Conservation (phyloP, 106 monocot species). For the Agapanthus africanus region DNA sequence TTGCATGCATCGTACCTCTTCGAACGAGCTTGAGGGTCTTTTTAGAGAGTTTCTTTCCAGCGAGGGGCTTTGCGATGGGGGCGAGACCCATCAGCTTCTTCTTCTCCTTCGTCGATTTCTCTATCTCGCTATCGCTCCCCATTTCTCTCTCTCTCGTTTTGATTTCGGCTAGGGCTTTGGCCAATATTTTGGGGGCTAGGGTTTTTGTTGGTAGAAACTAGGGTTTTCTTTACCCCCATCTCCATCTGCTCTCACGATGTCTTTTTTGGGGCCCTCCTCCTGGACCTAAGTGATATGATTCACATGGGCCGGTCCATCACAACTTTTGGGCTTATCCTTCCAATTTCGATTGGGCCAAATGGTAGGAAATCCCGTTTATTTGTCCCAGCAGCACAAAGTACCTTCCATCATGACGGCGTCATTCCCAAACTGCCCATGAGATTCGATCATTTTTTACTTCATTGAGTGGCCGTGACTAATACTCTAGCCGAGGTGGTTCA, state of each 20-base stretch:
- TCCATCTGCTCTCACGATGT: no score
- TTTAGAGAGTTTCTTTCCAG: conserved; percentile 25
- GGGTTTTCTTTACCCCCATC: no score
- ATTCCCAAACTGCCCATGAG: no score
- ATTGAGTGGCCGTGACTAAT: no score
- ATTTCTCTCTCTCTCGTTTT: conserved; percentile 6
- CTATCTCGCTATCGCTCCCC: conserved; percentile 63
- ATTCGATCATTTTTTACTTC: no score
- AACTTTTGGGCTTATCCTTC: no score
- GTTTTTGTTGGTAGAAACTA: neutral
- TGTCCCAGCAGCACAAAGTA: no score
- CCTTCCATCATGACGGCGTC: no score
- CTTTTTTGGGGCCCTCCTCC: no score
- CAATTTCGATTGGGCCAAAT: neutral
- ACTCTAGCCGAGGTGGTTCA: no score
- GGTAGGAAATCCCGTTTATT: neutral
- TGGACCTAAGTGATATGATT: no score
- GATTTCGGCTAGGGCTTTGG: conserved; percentile 20
- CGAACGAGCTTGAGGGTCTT: conserved; percentile 56
- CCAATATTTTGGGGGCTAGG: neutral
- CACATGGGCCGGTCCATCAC: no score
- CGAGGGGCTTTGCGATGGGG: conserved; percentile 18
- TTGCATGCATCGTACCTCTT: conserved; percentile 31
- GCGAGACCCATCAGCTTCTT: conserved; percentile 42
- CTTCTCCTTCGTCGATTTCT: conserved; percentile 50